A percentile compares a stretch with the other conserved stretches of the same genome.
Evolutionary conservation across 2,329 filamentous ascomycete species (phyloP).

Genomic region (Xylaria sp.): DNA sequence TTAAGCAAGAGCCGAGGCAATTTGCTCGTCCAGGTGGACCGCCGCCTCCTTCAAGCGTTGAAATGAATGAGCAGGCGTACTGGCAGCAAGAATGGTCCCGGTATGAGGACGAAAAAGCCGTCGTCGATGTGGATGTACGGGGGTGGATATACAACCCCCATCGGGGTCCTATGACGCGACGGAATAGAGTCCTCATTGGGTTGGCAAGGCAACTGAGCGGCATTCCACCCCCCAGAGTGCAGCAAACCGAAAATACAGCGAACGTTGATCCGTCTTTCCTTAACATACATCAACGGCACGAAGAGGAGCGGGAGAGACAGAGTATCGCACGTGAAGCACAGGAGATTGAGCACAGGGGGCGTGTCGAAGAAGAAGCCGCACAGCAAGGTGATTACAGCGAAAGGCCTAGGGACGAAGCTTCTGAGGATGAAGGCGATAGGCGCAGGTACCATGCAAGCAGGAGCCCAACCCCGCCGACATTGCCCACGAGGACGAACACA

Average conservation of each 20-base stretch:
- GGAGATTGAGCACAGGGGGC: conserved; percentile 77
- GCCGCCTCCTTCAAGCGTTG: conserved; percentile 54
- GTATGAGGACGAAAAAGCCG: conserved; percentile 81
- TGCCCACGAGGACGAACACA: conserved; percentile 52
- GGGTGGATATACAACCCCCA: conserved; percentile 96
- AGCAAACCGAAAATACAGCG: conserved; percentile 46
- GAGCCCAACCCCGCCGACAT: conserved; percentile 51
- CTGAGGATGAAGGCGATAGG: conserved; percentile 52
- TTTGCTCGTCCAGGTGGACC: conserved; percentile 50
- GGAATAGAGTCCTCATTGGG: conserved; percentile 86
- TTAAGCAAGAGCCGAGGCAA: conserved; percentile 55
- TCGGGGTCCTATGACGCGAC: conserved; percentile 82
- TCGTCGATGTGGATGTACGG: conserved; percentile 93
- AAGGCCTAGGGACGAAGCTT: conserved; percentile 59
- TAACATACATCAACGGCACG: conserved; percentile 54
- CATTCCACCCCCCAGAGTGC: conserved; percentile 73
- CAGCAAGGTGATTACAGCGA: conserved; percentile 80
- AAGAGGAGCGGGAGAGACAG: conserved; percentile 67
- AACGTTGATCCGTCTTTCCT: conserved; percentile 42
- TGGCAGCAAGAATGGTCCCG: conserved; percentile 83
- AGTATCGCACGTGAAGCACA: conserved; percentile 79
- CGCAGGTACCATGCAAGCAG: conserved; percentile 38
- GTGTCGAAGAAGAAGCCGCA: conserved; percentile 76
- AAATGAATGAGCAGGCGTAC: conserved; percentile 73
- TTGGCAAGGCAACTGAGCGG: conserved; percentile 89